Evolutionary conservation across 2,329 filamentous ascomycete species (phyloP).

Genomic region (Uncinocarpus reesii): DNA sequence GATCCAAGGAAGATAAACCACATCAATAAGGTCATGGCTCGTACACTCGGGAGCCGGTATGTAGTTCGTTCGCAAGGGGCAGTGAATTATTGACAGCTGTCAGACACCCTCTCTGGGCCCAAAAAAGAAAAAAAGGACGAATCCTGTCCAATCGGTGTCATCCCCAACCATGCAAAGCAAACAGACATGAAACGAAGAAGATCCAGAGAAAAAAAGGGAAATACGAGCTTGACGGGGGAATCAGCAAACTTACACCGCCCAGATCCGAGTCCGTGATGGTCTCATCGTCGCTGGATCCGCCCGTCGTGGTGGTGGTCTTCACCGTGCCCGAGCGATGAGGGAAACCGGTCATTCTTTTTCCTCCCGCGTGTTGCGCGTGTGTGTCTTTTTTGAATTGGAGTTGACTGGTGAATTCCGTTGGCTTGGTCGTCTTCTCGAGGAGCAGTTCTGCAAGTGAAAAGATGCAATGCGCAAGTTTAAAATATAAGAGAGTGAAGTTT

Average conservation of each 20-base stretch:
- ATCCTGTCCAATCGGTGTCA: constrained; percentile 8
- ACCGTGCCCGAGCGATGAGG: constrained; percentile 12
- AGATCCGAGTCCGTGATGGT: constrained; percentile 34
- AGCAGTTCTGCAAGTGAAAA: too few species aligned
- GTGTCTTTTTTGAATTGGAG: too few species aligned
- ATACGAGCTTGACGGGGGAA: too few species aligned
- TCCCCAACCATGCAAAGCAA: constrained; percentile 5
- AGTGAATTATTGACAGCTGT: background rate
- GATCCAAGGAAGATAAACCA: background rate
- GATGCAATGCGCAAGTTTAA: too few species aligned
- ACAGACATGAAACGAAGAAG: background rate
- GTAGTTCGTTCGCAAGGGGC: background rate
- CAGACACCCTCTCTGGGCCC: background rate
- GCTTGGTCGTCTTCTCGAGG: too few species aligned
- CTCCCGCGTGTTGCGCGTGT: background rate
- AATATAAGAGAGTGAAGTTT: too few species aligned
- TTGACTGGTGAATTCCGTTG: too few species aligned
- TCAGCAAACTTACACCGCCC: constrained; percentile 31
- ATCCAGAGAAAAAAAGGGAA: background rate
- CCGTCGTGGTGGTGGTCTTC: constrained; percentile 19
- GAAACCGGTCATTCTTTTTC: background rate
- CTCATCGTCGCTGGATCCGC: constrained; percentile 18
- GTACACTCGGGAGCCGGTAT: background rate
- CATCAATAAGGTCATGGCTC: background rate
- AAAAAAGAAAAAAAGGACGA: too few species aligned